A percentile compares a stretch with the other conserved stretches of the same genome.
These are phyloP conservation scores for Pholiota conissans DNA, from an alignment of 768 basidiomycete species.

Conservation along the genomic window DNA sequence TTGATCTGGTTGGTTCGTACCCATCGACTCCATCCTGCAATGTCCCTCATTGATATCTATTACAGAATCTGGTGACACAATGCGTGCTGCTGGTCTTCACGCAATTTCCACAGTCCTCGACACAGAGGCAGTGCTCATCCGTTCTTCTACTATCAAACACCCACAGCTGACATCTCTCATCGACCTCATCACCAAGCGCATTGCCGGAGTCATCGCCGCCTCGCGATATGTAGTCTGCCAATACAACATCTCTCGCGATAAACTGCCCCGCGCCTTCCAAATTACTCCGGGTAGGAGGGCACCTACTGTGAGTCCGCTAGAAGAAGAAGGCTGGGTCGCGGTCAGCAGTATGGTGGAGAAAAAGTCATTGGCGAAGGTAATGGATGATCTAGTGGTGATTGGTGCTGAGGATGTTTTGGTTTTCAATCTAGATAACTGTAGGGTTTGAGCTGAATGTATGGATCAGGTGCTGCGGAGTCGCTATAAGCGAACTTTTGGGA, in stretches of 20 bases:
- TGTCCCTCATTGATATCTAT: background rate
- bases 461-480: conserved; percentile 5
- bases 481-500: background rate
- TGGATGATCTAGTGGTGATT: conserved; percentile 81
- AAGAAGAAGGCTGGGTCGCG: conserved; percentile 84
- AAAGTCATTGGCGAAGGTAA: conserved; percentile 72
- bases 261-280: conserved; percentile 56
- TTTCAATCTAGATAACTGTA: conserved; percentile 90
- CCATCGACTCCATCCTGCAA: background rate
- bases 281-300: conserved; percentile 90
- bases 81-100: conserved; percentile 96
- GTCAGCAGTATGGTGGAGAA: conserved; percentile 94
- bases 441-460: conserved; percentile 53
- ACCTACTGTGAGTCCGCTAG: conserved; percentile 84
- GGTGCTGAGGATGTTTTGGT: conserved; percentile 93
- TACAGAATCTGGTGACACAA: conserved; percentile 96
- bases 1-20: conserved; percentile 89
- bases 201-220: conserved; percentile 90
- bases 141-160: conserved; percentile 64
- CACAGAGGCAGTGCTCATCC: conserved; percentile 90
- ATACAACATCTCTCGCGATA: conserved; percentile 81
- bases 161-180: conserved; percentile 67
- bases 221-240: conserved; percentile 86
- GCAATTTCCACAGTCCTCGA: conserved; percentile 88
- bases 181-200: conserved; percentile 78